These are phyloP conservation scores for Diaporthe citrichinensis DNA, from an alignment of 2,329 filamentous ascomycete species.

Conservation along the genomic window DNA sequence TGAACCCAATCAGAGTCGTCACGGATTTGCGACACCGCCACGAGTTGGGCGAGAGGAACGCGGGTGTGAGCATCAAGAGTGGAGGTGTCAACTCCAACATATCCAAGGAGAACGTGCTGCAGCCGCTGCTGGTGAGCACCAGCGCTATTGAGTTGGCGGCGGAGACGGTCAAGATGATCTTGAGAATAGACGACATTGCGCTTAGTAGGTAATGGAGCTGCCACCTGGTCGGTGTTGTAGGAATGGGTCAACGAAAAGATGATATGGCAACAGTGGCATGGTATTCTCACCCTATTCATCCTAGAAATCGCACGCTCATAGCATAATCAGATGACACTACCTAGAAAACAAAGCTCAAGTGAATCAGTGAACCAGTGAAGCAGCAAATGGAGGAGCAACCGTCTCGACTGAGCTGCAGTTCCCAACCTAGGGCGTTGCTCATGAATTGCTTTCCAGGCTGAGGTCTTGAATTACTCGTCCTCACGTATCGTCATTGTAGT, in stretches of 20 bases:
- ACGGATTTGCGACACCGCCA: constrained; percentile 95
- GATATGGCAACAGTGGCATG: neutral
- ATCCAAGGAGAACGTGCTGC: constrained; percentile 94
- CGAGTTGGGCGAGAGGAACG: constrained; percentile 94
- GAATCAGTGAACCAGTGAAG: neutral
- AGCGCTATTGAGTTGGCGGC: constrained; percentile 97
- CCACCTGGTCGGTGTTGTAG: neutral
- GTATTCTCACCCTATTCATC: neutral
- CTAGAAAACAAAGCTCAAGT: neutral
- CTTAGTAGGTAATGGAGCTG: constrained; percentile 66
- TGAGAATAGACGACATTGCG: constrained; percentile 77
- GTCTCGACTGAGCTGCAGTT: no score
- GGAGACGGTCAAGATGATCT: constrained; percentile 97
- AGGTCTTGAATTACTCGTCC: no score
- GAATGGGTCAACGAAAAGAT: neutral
- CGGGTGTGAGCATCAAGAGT: constrained; percentile 97
- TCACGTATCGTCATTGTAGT: neutral
- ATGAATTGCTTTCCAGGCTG: no score
- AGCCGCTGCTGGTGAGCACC: constrained; percentile 95
- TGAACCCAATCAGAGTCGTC: constrained; percentile 99
- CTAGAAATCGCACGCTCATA: constrained; percentile 17
- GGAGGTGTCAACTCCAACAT: constrained; percentile 98
- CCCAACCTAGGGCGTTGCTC: no score
- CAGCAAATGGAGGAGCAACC: neutral
- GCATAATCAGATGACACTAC: constrained; percentile 6